phyloP scores from a whole-genome alignment of 768 basidiomycete species.

The Russula vinacea region DNA sequence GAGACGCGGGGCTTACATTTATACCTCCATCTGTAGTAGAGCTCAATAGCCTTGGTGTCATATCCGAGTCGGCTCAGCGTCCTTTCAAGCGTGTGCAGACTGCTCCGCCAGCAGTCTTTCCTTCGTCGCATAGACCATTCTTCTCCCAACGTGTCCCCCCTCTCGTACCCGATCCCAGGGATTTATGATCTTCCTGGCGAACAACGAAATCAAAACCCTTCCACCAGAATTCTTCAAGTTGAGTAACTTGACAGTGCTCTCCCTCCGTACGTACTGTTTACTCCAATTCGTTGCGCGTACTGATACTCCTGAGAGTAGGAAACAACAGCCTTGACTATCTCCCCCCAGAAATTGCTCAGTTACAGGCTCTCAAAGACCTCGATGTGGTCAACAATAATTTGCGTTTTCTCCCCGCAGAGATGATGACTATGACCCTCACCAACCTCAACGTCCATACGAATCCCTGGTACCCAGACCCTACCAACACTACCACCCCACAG shows the following conservation, averaged over 20 bases:
- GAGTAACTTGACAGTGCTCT: conserved; percentile 27
- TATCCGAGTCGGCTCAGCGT: conserved; percentile 12
- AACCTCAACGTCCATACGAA: conserved; percentile 28
- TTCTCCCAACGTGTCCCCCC: neutral
- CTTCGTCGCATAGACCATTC: conserved; percentile 12
- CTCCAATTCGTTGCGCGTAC: neutral
- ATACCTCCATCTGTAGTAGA: conserved; percentile 19
- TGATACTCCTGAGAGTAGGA: conserved; percentile 7
- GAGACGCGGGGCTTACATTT: conserved; percentile 20
- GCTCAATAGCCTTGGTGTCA: conserved; percentile 22
- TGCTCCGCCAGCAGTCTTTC: conserved; percentile 21
- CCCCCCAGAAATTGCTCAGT: conserved; percentile 28
- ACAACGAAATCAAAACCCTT: conserved; percentile 24
- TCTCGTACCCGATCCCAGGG: conserved; percentile 10
- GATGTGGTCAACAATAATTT: conserved; percentile 28
- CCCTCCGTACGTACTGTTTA: conserved; percentile 22
- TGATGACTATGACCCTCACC: conserved; percentile 21
- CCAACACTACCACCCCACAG: neutral
- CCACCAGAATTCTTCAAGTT: conserved; percentile 27
- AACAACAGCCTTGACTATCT: conserved; percentile 26
- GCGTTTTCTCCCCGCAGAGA: conserved; percentile 29
- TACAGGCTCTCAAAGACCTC: conserved; percentile 24
- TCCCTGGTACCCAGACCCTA: conserved; percentile 24
- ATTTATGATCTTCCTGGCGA: conserved; percentile 26
- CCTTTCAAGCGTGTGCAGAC: conserved; percentile 25